These are phyloP conservation scores for Linnemannia hyalina DNA, from an alignment of 192 early-diverging fungal genomes.

Conservation along the genomic window DNA sequence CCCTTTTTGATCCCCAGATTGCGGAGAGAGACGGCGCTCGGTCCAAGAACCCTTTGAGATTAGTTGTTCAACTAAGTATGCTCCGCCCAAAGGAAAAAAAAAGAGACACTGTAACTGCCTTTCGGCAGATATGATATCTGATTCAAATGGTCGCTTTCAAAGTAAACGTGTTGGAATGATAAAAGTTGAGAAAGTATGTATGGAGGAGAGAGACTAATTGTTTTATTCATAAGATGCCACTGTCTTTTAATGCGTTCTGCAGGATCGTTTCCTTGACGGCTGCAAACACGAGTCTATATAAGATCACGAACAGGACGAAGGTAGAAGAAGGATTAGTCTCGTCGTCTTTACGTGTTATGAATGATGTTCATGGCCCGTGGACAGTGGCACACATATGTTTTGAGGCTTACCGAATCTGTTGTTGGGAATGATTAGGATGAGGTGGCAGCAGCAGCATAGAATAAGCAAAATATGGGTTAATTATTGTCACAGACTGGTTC, in stretches of 20 bases:
- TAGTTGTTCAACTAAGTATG: neutral
- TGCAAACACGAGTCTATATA: slow-evolving; percentile 82
- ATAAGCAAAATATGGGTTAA: neutral
- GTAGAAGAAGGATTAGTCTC: neutral
- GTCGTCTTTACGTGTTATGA: neutral
- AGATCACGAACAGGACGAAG: neutral
- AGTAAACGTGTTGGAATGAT: neutral
- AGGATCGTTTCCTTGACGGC: slow-evolving; percentile 94
- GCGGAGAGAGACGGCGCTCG: too few relatives aligned
- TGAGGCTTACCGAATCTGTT: slow-evolving; percentile 40
- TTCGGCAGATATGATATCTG: too few relatives aligned
- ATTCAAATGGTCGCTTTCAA: too few relatives aligned
- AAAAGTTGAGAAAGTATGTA: too few relatives aligned
- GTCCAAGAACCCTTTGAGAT: too few relatives aligned
- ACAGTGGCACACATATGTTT: neutral
- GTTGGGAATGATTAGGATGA: neutral
- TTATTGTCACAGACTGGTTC: neutral
- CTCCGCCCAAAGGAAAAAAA: neutral
- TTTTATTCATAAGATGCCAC: slow-evolving; percentile 73
- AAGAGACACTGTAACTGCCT: neutral
- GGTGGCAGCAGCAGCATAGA: neutral
- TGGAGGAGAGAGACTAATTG: neutral
- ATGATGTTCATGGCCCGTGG: neutral
- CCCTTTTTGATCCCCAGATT: too few relatives aligned
- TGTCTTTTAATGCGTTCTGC: slow-evolving; percentile 86